These are phyloP conservation scores for Mucor lusitanicus DNA, from an alignment of 371 early-diverging fungal species.

Conservation along the genomic window DNA sequence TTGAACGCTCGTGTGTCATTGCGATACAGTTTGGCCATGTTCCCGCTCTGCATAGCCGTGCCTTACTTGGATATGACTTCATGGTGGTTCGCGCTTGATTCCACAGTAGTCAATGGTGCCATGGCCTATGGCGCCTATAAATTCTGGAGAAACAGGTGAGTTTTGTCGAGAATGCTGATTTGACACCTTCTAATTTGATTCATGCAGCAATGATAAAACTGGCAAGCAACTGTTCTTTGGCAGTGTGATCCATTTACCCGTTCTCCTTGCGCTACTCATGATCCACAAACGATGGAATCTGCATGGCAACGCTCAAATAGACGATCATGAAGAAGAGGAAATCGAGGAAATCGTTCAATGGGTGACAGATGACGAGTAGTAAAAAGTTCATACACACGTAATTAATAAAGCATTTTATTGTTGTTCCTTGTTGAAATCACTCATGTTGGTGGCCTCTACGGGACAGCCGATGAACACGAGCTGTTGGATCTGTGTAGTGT, in stretches of 20 bases:
- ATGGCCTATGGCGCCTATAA: conserved; percentile 69
- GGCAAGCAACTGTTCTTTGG: conserved; percentile 91
- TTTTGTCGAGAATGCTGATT: neutral
- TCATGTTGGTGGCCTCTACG: conserved; percentile 51
- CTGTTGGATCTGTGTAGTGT: conserved; percentile 78
- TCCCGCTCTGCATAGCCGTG: conserved; percentile 72
- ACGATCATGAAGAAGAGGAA: conserved; percentile 15
- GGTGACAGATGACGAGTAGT: conserved; percentile 23
- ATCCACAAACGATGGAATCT: conserved; percentile 67
- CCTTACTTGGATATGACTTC: conserved; percentile 78
- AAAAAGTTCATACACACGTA: neutral
- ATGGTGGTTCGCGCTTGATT: conserved; percentile 79
- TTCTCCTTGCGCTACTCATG: conserved; percentile 77
- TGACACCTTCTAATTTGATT: neutral
- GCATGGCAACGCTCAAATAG: neutral
- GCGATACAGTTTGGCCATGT: conserved; percentile 80
- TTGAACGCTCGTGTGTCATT: conserved; percentile 89
- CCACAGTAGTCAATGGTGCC: conserved; percentile 73
- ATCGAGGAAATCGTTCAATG: conserved; percentile 22
- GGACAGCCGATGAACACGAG: conserved; percentile 69
- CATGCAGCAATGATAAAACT: conserved; percentile 66
- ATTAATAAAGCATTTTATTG: conserved; percentile 10
- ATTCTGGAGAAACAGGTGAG: conserved; percentile 72
- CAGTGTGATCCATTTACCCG: conserved; percentile 86
- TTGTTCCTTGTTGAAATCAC: conserved; percentile 50